Conservation (phyloP, 805 yeast species). For the Schizosaccharomyces japonicus region DNA sequence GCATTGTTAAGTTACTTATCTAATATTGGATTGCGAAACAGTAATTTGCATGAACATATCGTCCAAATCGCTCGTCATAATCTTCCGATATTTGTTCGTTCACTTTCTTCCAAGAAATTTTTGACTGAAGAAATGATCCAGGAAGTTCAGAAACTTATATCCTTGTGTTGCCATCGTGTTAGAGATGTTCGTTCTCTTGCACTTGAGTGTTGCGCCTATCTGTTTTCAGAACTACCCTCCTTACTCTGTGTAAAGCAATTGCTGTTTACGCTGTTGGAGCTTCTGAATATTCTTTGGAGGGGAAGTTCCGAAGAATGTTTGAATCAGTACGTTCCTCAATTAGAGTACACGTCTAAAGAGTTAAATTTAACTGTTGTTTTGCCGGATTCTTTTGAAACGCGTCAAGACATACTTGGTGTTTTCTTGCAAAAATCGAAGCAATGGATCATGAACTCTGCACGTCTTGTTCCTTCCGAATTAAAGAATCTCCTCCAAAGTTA, state of each 20-base stretch:
- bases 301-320: constrained; percentile 65
- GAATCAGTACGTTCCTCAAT: constrained; percentile 67
- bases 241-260: constrained; percentile 51
- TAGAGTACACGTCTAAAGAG: constrained; percentile 29
- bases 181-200: constrained; percentile 57
- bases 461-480: constrained; percentile 43
- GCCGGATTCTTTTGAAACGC: constrained; percentile 56
- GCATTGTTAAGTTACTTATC: constrained; percentile 56
- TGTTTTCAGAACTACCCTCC: constrained; percentile 48
- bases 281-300: constrained; percentile 51
- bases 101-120: background rate
- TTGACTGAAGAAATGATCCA: constrained; percentile 28
- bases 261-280: constrained; percentile 57
- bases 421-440: constrained; percentile 33
- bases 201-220: constrained; percentile 43
- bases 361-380: constrained; percentile 29
- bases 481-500: constrained; percentile 61
- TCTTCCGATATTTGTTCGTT: background rate
- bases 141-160: constrained; percentile 46
- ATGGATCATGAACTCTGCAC: constrained; percentile 43
- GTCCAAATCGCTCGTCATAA: constrained; percentile 39
- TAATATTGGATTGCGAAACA: constrained; percentile 56
- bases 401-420: constrained; percentile 38
- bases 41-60: constrained; percentile 45
- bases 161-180: constrained; percentile 57